Evolutionary conservation across 441 rosid genomes (phyloP).

Genomic region (Erodium trifolium): DNA sequence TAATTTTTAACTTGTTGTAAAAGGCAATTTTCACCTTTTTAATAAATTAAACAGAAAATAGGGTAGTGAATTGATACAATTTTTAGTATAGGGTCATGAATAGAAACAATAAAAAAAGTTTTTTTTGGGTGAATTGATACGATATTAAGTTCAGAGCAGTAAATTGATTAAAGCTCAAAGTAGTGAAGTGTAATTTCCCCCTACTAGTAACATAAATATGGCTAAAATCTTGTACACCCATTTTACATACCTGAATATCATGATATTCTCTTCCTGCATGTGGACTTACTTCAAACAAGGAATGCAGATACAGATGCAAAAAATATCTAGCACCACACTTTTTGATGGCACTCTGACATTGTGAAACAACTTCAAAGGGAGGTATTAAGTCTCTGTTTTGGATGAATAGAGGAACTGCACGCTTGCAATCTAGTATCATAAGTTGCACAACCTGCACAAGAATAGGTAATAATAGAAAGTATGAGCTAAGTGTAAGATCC

Average conservation of each 20-base stretch:
- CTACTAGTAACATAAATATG: not conserved
- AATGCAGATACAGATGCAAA: slow-evolving; percentile 76
- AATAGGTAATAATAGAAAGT: slow-evolving; percentile 13
- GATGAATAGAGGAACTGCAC: slow-evolving; percentile 68
- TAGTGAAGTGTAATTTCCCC: too few species aligned
- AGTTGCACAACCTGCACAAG: slow-evolving; percentile 67
- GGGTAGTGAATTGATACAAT: too few species aligned
- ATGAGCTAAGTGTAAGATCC: slow-evolving; percentile 11
- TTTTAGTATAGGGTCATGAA: too few species aligned
- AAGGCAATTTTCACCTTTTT: too few species aligned
- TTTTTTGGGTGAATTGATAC: too few species aligned
- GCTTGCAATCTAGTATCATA: slow-evolving; percentile 87
- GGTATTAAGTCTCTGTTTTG: slow-evolving; percentile 71
- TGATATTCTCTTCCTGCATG: slow-evolving; percentile 87
- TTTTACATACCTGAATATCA: slow-evolving; percentile 78
- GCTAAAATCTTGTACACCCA: slow-evolving; percentile 12
- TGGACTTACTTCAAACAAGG: slow-evolving; percentile 72
- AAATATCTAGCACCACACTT: slow-evolving; percentile 77
- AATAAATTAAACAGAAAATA: too few species aligned
- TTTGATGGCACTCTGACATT: slow-evolving; percentile 45
- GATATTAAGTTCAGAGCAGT: too few species aligned
- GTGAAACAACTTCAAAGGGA: slow-evolving; percentile 81
- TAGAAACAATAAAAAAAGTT: too few species aligned
- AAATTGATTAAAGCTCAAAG: too few species aligned
- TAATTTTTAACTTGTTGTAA: too few species aligned